A percentile compares a stretch with the other conserved stretches of the same genome.
These are phyloP conservation scores for Calocera cornea DNA, from an alignment of 768 basidiomycete genomes.

Conservation along the genomic window DNA sequence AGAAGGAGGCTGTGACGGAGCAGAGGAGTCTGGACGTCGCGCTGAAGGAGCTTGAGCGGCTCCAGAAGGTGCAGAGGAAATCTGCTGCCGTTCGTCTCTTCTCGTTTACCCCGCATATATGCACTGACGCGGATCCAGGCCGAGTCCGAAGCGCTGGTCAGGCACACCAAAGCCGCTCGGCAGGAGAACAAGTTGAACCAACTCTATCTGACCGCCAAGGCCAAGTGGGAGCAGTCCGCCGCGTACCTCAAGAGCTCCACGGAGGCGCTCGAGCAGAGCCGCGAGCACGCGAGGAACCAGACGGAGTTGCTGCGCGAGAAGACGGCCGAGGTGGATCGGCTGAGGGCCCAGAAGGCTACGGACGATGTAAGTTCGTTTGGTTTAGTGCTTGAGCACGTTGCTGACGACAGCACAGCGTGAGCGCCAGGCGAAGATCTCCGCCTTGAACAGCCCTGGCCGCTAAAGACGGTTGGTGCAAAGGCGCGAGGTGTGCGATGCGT, in stretches of 20 bases:
- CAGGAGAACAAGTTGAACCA: constrained; percentile 52
- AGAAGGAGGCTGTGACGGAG: constrained; percentile 53
- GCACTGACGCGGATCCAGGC: constrained; percentile 23
- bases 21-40: constrained; percentile 46
- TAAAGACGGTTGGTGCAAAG: neutral
- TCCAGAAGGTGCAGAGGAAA: constrained; percentile 58
- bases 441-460: constrained; percentile 24
- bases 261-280: constrained; percentile 37
- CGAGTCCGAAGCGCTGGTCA: constrained; percentile 43
- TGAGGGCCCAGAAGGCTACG: constrained; percentile 48
- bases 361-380: constrained; percentile 38
- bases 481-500: neutral
- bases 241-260: constrained; percentile 35
- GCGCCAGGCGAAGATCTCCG: constrained; percentile 22
- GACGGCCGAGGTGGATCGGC: constrained; percentile 54
- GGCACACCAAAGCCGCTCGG: constrained; percentile 40
- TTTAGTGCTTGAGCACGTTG: neutral
- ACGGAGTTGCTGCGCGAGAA: constrained; percentile 56
- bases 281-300: constrained; percentile 41
- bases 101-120: neutral
- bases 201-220: constrained; percentile 45
- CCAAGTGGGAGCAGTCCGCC: constrained; percentile 41
- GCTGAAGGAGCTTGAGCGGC: constrained; percentile 47
- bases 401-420: constrained; percentile 19
- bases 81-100: constrained; percentile 39